Evolutionary conservation across 257 asterid genomes (phyloP).

Genomic region (Buddleja alternifolia): DNA sequence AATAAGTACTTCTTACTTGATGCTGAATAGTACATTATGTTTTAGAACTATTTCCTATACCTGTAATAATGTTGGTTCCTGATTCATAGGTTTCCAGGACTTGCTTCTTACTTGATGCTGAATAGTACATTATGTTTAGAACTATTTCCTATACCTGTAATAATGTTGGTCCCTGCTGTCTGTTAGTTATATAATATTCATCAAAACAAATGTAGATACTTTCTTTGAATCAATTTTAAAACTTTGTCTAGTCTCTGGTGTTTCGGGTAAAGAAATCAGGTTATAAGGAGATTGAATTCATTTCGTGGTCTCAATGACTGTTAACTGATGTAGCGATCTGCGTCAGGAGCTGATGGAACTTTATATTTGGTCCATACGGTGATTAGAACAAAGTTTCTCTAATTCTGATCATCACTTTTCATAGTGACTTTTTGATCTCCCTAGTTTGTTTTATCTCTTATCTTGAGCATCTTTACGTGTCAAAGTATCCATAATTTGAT

Average conservation of each 20-base stretch:
- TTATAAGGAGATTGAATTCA: background rate
- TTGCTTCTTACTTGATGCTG: background rate
- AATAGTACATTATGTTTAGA: background rate
- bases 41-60: background rate
- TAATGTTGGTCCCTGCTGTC: conserved; percentile 9
- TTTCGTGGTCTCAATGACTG: conserved; percentile 1
- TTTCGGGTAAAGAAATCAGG: background rate
- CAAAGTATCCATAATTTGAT: background rate
- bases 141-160: background rate
- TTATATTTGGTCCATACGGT: conserved; percentile 15
- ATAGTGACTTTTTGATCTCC: background rate
- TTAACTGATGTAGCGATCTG: conserved; percentile 18
- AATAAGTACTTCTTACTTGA: conserved; percentile 11
- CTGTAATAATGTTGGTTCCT: conserved; percentile 5
- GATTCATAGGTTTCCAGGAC: background rate
- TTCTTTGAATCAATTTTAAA: background rate
- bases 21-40: background rate
- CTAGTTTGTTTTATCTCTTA: conserved; percentile 3
- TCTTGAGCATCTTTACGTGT: background rate
- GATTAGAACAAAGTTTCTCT: conserved; percentile 9
- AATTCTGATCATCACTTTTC: background rate
- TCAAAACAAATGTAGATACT: background rate
- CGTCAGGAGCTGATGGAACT: conserved; percentile 16
- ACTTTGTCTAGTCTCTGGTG: background rate
- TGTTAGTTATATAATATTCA: conserved; percentile 10